Conservation (phyloP, 805 yeast species). For the Candida taoyuanica region DNA sequence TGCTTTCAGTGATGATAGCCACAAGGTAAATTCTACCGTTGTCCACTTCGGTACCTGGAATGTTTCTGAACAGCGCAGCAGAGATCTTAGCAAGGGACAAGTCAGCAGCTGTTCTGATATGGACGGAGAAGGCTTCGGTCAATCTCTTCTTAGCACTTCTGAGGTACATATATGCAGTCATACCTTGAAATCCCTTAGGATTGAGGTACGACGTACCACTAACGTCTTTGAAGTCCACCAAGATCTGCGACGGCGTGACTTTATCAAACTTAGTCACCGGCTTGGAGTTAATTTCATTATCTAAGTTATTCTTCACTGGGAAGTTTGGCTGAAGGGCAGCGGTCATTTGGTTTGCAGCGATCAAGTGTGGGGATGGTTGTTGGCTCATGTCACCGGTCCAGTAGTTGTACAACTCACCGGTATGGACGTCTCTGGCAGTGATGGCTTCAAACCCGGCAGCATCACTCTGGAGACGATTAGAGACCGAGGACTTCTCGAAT, state of each 20-base stretch:
- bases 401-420: slow-evolving; percentile 52
- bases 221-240: slow-evolving; percentile 74
- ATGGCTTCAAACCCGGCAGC: slow-evolving; percentile 65
- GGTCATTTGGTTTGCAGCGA: slow-evolving; percentile 65
- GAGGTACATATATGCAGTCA: slow-evolving; percentile 68
- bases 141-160: slow-evolving; percentile 58
- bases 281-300: slow-evolving; percentile 39
- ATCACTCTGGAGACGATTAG: slow-evolving; percentile 35
- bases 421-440: slow-evolving; percentile 53
- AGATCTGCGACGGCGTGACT: slow-evolving; percentile 51
- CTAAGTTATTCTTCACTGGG: slow-evolving; percentile 43
- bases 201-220: slow-evolving; percentile 53
- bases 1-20: slow-evolving; percentile 68
- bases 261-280: slow-evolving; percentile 43
- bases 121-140: slow-evolving; percentile 76
- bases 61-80: slow-evolving; percentile 74
- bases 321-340: slow-evolving; percentile 70
- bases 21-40: slow-evolving; percentile 68
- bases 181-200: slow-evolving; percentile 65
- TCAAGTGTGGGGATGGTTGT: slow-evolving; percentile 47
- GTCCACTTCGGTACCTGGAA: slow-evolving; percentile 63
- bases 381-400: slow-evolving; percentile 20
- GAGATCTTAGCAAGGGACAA: slow-evolving; percentile 62
- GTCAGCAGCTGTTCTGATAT: slow-evolving; percentile 53
- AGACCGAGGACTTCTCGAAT: slow-evolving; percentile 19